Evolutionary conservation across 371 early-diverging fungal genomes (phyloP).

Genomic region (Neoconidiobolus thromboides): DNA sequence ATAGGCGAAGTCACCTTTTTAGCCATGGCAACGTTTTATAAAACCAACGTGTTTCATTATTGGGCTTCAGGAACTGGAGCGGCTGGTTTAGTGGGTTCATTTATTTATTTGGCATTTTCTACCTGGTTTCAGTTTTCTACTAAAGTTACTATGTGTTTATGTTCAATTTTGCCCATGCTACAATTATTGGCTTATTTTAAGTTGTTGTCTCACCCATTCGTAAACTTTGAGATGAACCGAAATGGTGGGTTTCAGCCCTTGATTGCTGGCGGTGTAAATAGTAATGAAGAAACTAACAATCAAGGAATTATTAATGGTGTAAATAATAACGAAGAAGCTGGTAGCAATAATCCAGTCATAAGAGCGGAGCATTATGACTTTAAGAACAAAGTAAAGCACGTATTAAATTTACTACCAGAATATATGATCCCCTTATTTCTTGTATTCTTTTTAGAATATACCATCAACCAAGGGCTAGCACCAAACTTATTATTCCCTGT

Average conservation of each 20-base stretch:
- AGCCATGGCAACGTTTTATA: constrained; percentile 21
- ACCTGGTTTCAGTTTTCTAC: constrained; percentile 17
- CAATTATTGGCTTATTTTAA: constrained; percentile 5
- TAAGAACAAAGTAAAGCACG: not conserved
- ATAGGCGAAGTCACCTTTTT: constrained; percentile 21
- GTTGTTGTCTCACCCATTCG: not conserved
- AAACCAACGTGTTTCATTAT: constrained; percentile 14
- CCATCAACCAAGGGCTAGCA: constrained; percentile 26
- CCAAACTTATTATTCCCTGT: constrained; percentile 20
- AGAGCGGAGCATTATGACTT: not conserved
- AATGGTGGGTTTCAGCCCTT: not conserved
- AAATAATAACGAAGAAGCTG: no score
- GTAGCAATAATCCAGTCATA: not conserved
- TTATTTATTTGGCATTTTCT: constrained; percentile 19
- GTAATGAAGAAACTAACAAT: not conserved
- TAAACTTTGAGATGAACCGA: not conserved
- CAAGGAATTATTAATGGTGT: not conserved
- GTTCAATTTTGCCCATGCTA: constrained; percentile 9
- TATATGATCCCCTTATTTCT: constrained; percentile 21
- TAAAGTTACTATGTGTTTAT: constrained; percentile 11
- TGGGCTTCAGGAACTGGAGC: constrained; percentile 27
- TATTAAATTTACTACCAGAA: constrained; percentile 8
- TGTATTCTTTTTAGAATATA: constrained; percentile 23
- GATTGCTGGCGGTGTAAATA: no score
- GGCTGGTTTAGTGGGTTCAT: constrained; percentile 21